phyloP scores from a whole-genome alignment of 2,329 filamentous ascomycete species.

The Stachybotrys chlorohalonatus region DNA sequence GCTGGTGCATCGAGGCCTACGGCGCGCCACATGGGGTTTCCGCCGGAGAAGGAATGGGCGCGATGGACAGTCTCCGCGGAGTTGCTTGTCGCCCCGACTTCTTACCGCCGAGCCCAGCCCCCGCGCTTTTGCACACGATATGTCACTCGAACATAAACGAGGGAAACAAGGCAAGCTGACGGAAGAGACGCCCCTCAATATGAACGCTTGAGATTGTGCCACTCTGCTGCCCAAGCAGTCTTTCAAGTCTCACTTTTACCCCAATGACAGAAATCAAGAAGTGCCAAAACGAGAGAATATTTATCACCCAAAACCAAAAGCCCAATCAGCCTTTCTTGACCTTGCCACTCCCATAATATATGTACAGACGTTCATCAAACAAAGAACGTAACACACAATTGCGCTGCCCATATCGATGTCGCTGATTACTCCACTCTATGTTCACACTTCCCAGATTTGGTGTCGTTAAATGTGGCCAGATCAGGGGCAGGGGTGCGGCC shows the following conservation, averaged over 20 bases:
- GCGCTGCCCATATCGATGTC: not conserved
- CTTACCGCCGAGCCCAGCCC: too few relatives aligned
- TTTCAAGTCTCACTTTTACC: not conserved
- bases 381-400: not conserved
- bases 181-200: not conserved
- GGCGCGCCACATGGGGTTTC: not conserved
- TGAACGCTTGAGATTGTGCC: not conserved
- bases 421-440: not conserved
- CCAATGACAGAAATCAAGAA: not conserved
- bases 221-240: not conserved
- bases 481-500: not conserved
- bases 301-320: not conserved
- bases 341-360: not conserved
- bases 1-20: not conserved
- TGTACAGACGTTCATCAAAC: not conserved
- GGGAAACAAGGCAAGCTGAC: not conserved
- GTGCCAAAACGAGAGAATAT: not conserved
- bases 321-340: not conserved
- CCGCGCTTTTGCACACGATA: too few relatives aligned
- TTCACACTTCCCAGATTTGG: conserved; percentile 6
- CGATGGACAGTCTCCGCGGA: not conserved
- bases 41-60: not conserved
- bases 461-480: not conserved
- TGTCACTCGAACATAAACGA: too few relatives aligned
- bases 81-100: not conserved